A percentile compares a stretch with the other conserved stretches of the same genome.
These are phyloP conservation scores for Penicillium riverlandense DNA, from an alignment of 495 filamentous ascomycete species.

Conservation along the genomic window DNA sequence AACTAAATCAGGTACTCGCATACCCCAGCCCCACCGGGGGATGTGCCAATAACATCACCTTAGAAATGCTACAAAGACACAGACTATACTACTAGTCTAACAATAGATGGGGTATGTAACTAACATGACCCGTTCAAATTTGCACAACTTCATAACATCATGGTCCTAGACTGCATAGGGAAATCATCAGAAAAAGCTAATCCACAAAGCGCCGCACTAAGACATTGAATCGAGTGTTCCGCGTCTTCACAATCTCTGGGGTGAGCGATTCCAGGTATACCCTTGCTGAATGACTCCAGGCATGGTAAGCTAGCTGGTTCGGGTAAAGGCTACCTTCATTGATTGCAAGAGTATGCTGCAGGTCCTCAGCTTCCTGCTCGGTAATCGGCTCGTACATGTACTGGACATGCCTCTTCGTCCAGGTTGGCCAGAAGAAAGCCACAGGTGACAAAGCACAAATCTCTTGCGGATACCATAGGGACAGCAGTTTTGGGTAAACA, in stretches of 20 bases:
- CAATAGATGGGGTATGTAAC: no score
- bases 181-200: background rate
- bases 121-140: no score
- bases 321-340: conserved; percentile 33
- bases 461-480: conserved; percentile 25
- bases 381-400: conserved; percentile 38
- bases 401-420: conserved; percentile 37
- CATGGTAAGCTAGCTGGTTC: conserved; percentile 39
- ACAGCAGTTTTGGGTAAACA: conserved; percentile 32
- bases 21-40: no score
- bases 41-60: no score
- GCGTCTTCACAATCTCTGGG: conserved; percentile 22
- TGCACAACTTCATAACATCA: no score
- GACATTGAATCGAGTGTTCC: conserved; percentile 39
- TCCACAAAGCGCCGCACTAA: conserved; percentile 33
- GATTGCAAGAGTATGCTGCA: conserved; percentile 3
- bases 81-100: no score
- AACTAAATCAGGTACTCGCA: no score
- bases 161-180: no score
- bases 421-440: conserved; percentile 44
- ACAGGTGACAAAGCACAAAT: conserved; percentile 35
- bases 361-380: conserved; percentile 8
- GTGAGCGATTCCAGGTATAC: conserved; percentile 31
- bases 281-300: conserved; percentile 41
- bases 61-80: no score